A percentile compares a stretch with the other conserved stretches of the same genome.
These are phyloP conservation scores for Roridomyces roridus DNA, from an alignment of 768 basidiomycete species.

Conservation along the genomic window DNA sequence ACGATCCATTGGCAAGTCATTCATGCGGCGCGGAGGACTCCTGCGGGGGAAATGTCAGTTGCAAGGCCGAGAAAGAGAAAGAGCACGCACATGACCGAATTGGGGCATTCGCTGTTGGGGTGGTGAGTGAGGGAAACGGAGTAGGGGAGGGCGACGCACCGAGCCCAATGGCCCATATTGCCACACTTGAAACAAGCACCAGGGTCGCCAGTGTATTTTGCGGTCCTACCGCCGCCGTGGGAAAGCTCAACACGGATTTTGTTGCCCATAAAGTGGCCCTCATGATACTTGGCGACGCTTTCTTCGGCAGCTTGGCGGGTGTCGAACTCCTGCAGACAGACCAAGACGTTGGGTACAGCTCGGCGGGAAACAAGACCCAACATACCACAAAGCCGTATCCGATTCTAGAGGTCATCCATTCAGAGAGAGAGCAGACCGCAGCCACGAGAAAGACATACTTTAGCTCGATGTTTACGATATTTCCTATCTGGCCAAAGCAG, in stretches of 20 bases:
- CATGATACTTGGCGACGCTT: conserved; percentile 87
- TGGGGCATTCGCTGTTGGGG: conserved; percentile 71
- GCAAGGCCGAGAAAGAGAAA: neutral
- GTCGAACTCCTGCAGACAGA: conserved; percentile 74
- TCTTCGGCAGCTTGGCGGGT: conserved; percentile 81
- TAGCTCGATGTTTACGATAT: conserved; percentile 76
- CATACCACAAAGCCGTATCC: conserved; percentile 92
- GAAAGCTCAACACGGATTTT: conserved; percentile 90
- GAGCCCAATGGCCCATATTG: conserved; percentile 87
- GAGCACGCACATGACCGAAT: conserved; percentile 56
- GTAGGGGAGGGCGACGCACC: conserved; percentile 49
- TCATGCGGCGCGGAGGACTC: conserved; percentile 46
- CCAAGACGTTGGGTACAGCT: neutral
- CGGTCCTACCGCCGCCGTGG: conserved; percentile 81
- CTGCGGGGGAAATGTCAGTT: conserved; percentile 30
- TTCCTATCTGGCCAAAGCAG: conserved; percentile 87
- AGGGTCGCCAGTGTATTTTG: conserved; percentile 84
- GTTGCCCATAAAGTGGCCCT: conserved; percentile 92
- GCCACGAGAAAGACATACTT: conserved; percentile 61
- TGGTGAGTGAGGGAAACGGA: neutral
- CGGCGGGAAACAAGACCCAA: conserved; percentile 19
- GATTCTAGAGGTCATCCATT: conserved; percentile 50
- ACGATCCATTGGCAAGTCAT: conserved; percentile 63
- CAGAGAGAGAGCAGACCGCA: conserved; percentile 16
- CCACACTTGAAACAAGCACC: conserved; percentile 91